phyloP scores from a whole-genome alignment of 257 asterid species.

The Oldenlandia corymbosa region DNA sequence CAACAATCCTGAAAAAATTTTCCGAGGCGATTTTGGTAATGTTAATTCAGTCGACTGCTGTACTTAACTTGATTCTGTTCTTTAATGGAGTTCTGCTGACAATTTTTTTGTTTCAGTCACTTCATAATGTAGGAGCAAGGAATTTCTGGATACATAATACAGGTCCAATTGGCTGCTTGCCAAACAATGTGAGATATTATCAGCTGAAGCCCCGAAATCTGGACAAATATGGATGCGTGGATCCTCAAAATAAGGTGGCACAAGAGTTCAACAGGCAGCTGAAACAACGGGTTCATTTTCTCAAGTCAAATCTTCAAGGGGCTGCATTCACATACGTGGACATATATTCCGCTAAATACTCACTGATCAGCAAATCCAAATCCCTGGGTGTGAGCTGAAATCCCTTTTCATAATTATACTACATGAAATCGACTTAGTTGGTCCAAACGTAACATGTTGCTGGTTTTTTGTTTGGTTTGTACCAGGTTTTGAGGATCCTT shows the following conservation, averaged over 20 bases:
- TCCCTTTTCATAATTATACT: too few species aligned
- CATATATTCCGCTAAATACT: constrained; percentile 27
- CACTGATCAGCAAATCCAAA: constrained; percentile 14
- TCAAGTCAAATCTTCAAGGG: constrained; percentile 19
- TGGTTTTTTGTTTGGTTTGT: constrained; percentile 15
- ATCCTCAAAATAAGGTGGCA: constrained; percentile 37
- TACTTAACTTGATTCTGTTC: too few species aligned
- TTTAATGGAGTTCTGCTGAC: background rate
- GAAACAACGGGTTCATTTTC: constrained; percentile 17
- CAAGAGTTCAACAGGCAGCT: constrained; percentile 38
- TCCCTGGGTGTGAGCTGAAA: constrained; percentile 12
- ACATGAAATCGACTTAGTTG: background rate
- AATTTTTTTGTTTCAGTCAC: constrained; percentile 17
- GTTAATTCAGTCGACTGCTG: background rate
- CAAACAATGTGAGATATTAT: constrained; percentile 24
- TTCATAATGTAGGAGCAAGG: constrained; percentile 38
- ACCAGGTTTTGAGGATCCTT: constrained; percentile 32
- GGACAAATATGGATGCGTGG: constrained; percentile 31
- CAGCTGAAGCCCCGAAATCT: constrained; percentile 22
- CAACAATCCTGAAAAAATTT: constrained; percentile 24
- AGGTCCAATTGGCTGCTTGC: constrained; percentile 52
- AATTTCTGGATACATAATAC: constrained; percentile 52
- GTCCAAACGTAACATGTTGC: background rate
- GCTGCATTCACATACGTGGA: constrained; percentile 41
- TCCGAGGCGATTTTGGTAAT: constrained; percentile 24